Percentiles rank a stretch among this genome's conserved stretches.
Evolutionary conservation across 2,329 filamentous ascomycete genomes (phyloP).

Genomic region (Nectriaceae sp.): DNA sequence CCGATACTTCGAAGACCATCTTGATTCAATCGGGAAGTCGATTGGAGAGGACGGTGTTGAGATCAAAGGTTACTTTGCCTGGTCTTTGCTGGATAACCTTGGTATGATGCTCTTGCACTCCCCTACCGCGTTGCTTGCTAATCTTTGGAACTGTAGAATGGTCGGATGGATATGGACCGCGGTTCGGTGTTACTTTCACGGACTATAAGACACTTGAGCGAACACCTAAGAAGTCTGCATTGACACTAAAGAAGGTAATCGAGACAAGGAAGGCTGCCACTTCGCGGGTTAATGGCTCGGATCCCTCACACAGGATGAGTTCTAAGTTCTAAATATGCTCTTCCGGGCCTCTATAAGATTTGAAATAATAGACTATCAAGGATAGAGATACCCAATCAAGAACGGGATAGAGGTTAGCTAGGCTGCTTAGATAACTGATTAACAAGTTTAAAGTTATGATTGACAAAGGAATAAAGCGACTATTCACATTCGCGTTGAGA

Average conservation of each 20-base stretch:
- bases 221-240: constrained; percentile 40
- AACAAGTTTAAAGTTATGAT: no score
- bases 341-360: no score
- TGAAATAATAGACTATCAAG: no score
- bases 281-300: no score
- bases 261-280: background rate
- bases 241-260: constrained; percentile 31
- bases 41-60: constrained; percentile 31
- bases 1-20: constrained; percentile 39
- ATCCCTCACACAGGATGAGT: no score
- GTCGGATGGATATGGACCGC: constrained; percentile 40
- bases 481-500: no score
- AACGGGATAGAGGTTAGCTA: no score
- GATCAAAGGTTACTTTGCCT: constrained; percentile 37
- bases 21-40: constrained; percentile 37
- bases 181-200: constrained; percentile 41
- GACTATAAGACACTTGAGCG: constrained; percentile 39
- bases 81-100: constrained; percentile 39
- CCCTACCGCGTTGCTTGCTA: constrained; percentile 6
- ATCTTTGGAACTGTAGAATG: constrained; percentile 22
- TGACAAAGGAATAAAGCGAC: no score
- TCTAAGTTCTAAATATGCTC: no score
- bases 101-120: no score
- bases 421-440: no score
- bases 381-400: no score